Evolutionary conservation across 1,284 basidiomycete species (phyloP), one percentile per base, ranked within the genome.

Genomic region (Rhodotorula sp.): DNA sequence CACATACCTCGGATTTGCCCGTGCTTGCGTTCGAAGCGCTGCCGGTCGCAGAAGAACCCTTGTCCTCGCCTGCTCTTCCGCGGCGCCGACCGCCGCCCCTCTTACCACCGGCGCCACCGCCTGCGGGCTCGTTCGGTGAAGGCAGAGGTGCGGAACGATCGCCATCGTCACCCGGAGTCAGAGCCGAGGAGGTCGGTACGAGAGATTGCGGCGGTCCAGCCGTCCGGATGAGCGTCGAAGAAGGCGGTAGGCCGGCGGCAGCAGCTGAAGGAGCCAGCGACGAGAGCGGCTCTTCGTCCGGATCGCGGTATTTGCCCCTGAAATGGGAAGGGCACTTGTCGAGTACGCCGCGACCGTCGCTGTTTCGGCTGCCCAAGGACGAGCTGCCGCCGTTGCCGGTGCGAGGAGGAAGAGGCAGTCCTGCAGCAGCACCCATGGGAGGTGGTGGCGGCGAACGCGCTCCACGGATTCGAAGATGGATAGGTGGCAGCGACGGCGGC

Each of bases 301-400:
- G 65, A 23, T 66, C 59, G 38, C 65, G 58, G 38, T 18, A 66
- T 45, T 48, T 43, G 18, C 50, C 65, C 3, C 58, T 49, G 4
- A 60, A 58, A 6, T 58, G 49, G 2, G 58, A 54, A 3, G 64
- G 50, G 8, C 50, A 54, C 58, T 66, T 54, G 64, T 60, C 64
- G 49, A 60, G 52, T 6, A 64, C 55, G 48, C 56, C 56, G 23
- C 14, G 26, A 5, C 54, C 43, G 26, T 8, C 4, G 23, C 31
- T 26, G 26, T 8, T 34, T 6, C 34, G 3, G 34, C 7, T 34
- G 34, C 34, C 34, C 1, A 34, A 34, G 7, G 34, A 34, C 34
- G 34, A 34, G 34, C 34, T 34, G 34, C 34, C 34, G 38, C 38
- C 38, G 12, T 12, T 43, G 38, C 38, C 38, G 38, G 7, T 14